These are phyloP conservation scores for Phaeosphaeriaceae sp. DNA, from an alignment of 2,329 filamentous ascomycete species.

Conservation along the genomic window DNA sequence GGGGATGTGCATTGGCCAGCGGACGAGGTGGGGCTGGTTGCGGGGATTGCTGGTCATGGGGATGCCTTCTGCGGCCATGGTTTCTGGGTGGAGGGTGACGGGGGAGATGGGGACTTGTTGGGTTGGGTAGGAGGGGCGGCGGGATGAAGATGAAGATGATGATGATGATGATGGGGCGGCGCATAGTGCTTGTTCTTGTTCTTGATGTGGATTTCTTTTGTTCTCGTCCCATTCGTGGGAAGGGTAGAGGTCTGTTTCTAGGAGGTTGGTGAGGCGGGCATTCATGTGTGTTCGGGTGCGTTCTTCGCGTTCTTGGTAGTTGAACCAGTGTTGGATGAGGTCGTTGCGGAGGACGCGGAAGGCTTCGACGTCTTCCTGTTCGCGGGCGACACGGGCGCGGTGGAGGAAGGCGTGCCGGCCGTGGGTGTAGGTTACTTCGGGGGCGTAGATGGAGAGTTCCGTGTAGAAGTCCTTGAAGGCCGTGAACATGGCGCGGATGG, in stretches of 20 bases:
- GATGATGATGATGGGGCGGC: too few relatives aligned
- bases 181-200: too few relatives aligned
- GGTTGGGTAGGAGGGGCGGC: too few relatives aligned
- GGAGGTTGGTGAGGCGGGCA: conserved; percentile 20
- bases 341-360: conserved; percentile 37
- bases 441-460: conserved; percentile 24
- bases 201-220: too few relatives aligned
- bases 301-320: conserved; percentile 34
- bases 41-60: conserved; percentile 14
- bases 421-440: conserved; percentile 10
- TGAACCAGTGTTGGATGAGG: conserved; percentile 37
- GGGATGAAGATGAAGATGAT: too few relatives aligned
- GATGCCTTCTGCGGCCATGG: conserved; percentile 18
- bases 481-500: conserved; percentile 40
- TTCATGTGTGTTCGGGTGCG: conserved; percentile 30
- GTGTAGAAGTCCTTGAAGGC: conserved; percentile 43
- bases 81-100: conserved; percentile 11
- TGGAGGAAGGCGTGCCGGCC: conserved; percentile 38
- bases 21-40: too few relatives aligned
- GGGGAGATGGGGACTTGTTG: conserved; percentile 5
- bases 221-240: conserved; percentile 16
- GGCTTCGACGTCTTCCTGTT: conserved; percentile 37
- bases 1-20: too few relatives aligned
- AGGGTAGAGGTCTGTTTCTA: conserved; percentile 36
- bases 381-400: conserved; percentile 43